phyloP scores from a whole-genome alignment of 768 basidiomycete genomes.

The Calocybe gangraenosa region DNA sequence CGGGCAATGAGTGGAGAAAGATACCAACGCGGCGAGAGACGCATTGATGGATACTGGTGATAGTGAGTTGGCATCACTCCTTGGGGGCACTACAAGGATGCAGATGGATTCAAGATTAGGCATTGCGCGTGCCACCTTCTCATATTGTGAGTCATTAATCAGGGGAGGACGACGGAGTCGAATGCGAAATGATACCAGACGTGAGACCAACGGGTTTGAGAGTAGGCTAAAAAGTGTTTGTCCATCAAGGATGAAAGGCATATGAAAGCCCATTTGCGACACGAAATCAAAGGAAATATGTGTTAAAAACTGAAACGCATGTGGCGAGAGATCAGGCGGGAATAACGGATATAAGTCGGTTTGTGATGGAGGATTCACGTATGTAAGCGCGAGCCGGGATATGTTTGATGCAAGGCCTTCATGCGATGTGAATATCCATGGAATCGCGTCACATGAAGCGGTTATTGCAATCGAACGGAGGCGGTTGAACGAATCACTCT shows the following conservation, averaged over 20 bases:
- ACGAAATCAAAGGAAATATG: slow-evolving; percentile 3
- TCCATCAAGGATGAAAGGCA: not conserved
- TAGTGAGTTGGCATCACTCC: not conserved
- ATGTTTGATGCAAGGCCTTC: slow-evolving; percentile 1
- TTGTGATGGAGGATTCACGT: not conserved
- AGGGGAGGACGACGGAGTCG: not conserved
- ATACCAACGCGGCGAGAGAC: slow-evolving; percentile 2
- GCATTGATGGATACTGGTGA: not conserved
- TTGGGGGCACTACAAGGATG: not conserved
- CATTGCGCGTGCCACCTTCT: slow-evolving; percentile 1
- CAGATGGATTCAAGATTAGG: not conserved
- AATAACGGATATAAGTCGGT: not conserved
- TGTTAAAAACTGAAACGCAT: not conserved
- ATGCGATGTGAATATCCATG: not conserved
- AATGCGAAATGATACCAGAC: not conserved
- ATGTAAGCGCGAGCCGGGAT: not conserved
- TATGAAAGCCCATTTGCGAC: not conserved
- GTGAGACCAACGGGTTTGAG: not conserved
- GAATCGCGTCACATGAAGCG: not conserved
- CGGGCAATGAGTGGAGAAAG: slow-evolving; percentile 2
- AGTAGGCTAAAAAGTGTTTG: slow-evolving; percentile 2
- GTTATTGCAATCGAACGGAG: slow-evolving; percentile 1
- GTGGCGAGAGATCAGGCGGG: not conserved
- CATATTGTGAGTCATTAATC: slow-evolving; percentile 3
- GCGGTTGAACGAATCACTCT: not conserved